Evolutionary conservation across 2,329 filamentous ascomycete species (phyloP), one percentile per base, ranked within the genome.

Genomic region (Fusarium fujikuroi): DNA sequence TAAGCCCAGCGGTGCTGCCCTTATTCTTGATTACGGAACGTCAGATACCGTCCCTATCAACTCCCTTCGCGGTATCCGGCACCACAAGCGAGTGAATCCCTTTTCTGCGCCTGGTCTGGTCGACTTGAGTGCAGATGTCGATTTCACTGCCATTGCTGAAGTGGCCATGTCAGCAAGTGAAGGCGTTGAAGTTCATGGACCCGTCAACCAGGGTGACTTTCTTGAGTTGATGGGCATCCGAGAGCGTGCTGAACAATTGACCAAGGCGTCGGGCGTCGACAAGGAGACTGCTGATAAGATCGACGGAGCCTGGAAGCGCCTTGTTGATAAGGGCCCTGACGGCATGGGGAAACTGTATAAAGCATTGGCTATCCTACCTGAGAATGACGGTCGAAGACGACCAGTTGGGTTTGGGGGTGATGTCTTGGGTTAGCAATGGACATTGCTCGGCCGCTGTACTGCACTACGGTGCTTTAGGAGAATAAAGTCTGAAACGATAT

Each of bases 311-410:
- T 97, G 94, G 90, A 92, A 90, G 83, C 87, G 96, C 69, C 84
- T 99, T 58, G 90, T 98, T n/a, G 95, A 97, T 81, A 87, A 90
- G 46, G 92, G 93, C 0, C 92, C 91, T 3, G 91, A 90, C 58
- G 95, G 95, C 0, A 99, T 99, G 96, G 96, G 96, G 1, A 95
- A 92, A 84, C 85, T 97, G 28, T 99, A 99, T 81, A 98, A 98
- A 84, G 95, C 91, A 30, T 87, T 99, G 87, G 93, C 95, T 18
- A 94, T 99, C 76, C 80, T 98, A 77, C 96, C 96, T 1, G 92
- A 95, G 81, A 93, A 93, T 72, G 88, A 87, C 40, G 92, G 92
- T 4, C 87, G 85, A 69, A 90, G 95, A 77, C 88, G 92, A 66
- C 95, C 95, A 5, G 95, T 97, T 61, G 96, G 96, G 1, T 98